Percentiles rank a stretch among this genome's conserved stretches.
Evolutionary conservation across 225 moss, liverwort and hornwort species (phyloP).

Genomic region (Sphagnum tenellum): DNA sequence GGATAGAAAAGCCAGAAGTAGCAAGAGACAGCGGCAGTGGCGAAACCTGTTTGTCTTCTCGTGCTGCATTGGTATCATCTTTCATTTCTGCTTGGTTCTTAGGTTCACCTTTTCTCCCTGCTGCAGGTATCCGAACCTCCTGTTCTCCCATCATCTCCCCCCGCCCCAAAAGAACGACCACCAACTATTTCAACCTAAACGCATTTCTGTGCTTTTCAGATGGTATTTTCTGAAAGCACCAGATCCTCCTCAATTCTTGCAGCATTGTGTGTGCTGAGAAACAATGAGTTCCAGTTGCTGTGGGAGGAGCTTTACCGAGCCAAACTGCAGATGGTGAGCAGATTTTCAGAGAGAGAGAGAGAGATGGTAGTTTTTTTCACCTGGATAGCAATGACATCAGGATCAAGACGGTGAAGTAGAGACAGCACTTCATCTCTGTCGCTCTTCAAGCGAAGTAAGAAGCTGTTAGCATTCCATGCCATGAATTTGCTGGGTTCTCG

Average conservation of each 20-base stretch:
- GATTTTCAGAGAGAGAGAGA: not conserved
- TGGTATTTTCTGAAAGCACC: too few relatives aligned
- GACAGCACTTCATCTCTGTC: slow-evolving; percentile 50
- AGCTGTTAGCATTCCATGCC: slow-evolving; percentile 84
- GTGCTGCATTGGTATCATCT: slow-evolving; percentile 67
- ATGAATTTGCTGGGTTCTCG: slow-evolving; percentile 67
- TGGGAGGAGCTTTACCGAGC: too few relatives aligned
- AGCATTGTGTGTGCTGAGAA: too few relatives aligned
- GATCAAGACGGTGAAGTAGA: slow-evolving; percentile 48
- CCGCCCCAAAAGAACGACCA: too few relatives aligned
- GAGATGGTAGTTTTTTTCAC: slow-evolving; percentile 6
- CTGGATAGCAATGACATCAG: slow-evolving; percentile 83
- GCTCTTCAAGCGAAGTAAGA: slow-evolving; percentile 67
- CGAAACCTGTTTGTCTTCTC: slow-evolving; percentile 64
- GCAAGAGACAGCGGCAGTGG: not conserved
- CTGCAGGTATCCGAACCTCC: slow-evolving; percentile 74
- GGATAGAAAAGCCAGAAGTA: not conserved
- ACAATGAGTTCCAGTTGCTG: too few relatives aligned
- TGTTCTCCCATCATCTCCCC: slow-evolving; percentile 5
- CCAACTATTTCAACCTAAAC: too few relatives aligned
- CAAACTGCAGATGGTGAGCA: too few relatives aligned
- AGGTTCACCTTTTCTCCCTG: slow-evolving; percentile 55
- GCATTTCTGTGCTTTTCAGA: too few relatives aligned
- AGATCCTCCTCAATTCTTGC: too few relatives aligned
- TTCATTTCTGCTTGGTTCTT: slow-evolving; percentile 53